phyloP scores from a whole-genome alignment of 495 filamentous ascomycete species.

The Cercophora sp. region DNA sequence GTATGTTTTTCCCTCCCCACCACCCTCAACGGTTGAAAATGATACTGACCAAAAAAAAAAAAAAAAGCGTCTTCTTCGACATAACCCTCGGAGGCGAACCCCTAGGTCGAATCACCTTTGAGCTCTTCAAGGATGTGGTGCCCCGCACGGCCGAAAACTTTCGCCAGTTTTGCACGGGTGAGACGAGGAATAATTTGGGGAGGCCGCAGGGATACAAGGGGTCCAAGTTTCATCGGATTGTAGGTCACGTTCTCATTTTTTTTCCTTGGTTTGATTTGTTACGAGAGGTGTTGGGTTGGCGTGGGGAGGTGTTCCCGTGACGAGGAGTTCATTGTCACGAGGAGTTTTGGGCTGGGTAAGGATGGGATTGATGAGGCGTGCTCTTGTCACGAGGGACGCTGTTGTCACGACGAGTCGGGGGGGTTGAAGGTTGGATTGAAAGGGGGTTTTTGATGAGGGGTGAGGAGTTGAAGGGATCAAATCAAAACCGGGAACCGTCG shows the following conservation, averaged over 20 bases:
- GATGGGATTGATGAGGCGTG: too few relatives aligned
- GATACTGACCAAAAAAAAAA: too few relatives aligned
- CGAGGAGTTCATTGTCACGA: too few relatives aligned
- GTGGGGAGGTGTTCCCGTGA: too few relatives aligned
- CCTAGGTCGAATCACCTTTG: slow-evolving; percentile 88
- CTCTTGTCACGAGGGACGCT: too few relatives aligned
- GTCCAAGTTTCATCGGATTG: slow-evolving; percentile 89
- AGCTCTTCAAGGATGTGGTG: slow-evolving; percentile 80
- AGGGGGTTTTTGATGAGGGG: neutral
- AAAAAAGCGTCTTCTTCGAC: slow-evolving; percentile 88
- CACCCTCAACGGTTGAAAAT: neutral
- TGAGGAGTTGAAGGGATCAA: neutral
- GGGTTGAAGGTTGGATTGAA: neutral
- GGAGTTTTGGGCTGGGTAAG: too few relatives aligned
- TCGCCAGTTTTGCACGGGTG: slow-evolving; percentile 93
- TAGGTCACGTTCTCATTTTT: slow-evolving; percentile 44
- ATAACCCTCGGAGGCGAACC: slow-evolving; percentile 89
- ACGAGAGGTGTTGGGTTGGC: too few relatives aligned
- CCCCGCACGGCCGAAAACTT: slow-evolving; percentile 96
- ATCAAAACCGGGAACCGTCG: too few relatives aligned
- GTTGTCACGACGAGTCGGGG: too few relatives aligned
- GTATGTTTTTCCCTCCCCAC: slow-evolving; percentile 32
- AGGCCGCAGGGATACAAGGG: slow-evolving; percentile 90
- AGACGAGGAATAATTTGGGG: slow-evolving; percentile 76
- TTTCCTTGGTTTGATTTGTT: neutral